Evolutionary conservation across 176 grass and related monocot genomes (phyloP).

Genomic region (Miscanthus lutarioriparius): DNA sequence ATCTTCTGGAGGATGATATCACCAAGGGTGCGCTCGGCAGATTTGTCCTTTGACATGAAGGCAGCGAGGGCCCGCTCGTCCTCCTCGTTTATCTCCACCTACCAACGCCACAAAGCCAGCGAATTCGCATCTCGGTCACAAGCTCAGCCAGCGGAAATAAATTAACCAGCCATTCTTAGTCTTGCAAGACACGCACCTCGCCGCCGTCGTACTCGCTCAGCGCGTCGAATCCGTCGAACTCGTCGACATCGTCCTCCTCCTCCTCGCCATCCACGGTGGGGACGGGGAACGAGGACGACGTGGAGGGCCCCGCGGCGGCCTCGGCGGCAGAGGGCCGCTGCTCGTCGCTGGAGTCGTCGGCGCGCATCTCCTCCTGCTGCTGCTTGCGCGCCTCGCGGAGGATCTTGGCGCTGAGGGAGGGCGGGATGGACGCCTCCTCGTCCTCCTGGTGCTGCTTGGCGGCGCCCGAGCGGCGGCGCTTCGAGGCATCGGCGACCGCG

Average conservation of each 20-base stretch:
- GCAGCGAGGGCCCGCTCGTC: constrained; percentile 77
- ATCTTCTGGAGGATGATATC: constrained; percentile 92
- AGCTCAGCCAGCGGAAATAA: background rate
- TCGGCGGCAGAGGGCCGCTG: background rate
- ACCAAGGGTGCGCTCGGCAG: constrained; percentile 54
- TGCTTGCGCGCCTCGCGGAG: constrained; percentile 77
- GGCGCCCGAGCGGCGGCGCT: constrained; percentile 65
- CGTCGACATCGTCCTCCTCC: constrained; percentile 53
- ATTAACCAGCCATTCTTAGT: background rate
- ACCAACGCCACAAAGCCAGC: background rate
- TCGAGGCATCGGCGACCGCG: constrained; percentile 46
- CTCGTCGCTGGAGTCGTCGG: constrained; percentile 43
- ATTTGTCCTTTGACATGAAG: constrained; percentile 65
- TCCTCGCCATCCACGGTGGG: constrained; percentile 36
- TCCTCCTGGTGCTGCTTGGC: constrained; percentile 68
- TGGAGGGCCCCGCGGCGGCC: background rate
- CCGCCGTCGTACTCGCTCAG: constrained; percentile 71
- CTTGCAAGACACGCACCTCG: constrained; percentile 36
- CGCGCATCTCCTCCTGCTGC: constrained; percentile 71
- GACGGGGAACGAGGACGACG: constrained; percentile 28
- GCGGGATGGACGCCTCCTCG: constrained; percentile 55
- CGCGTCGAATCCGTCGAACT: constrained; percentile 77
- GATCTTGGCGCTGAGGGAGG: constrained; percentile 75
- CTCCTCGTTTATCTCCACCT: constrained; percentile 89
- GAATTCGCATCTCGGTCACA: background rate